Evolutionary conservation across 192 early-diverging fungal species (phyloP).

Genomic region (Chytriomyces sp.): DNA sequence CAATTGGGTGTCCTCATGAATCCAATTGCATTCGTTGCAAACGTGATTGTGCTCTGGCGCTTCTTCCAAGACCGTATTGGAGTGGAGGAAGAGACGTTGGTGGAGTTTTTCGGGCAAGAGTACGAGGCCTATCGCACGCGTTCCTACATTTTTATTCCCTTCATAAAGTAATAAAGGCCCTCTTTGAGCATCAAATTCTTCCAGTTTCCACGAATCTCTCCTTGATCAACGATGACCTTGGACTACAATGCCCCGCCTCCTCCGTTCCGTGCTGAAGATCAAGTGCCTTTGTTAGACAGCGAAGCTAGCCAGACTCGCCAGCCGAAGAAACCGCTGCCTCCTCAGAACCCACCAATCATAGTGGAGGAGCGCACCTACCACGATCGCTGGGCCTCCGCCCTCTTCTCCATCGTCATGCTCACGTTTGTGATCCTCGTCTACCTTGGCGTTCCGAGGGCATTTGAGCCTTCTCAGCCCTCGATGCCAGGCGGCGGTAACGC

Average conservation of each 20-base stretch:
- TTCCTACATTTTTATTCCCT: conserved; percentile 72
- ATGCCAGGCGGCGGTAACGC: not conserved
- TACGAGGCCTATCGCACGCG: conserved; percentile 70
- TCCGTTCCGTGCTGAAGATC: too few relatives aligned
- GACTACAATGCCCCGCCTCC: too few relatives aligned
- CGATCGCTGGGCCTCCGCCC: conserved; percentile 72
- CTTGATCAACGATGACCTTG: too few relatives aligned
- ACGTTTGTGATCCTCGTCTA: conserved; percentile 57
- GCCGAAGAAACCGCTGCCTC: conserved; percentile 4
- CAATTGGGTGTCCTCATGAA: conserved; percentile 77
- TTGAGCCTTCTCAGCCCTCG: not conserved
- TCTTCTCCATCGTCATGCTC: conserved; percentile 58
- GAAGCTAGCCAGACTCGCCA: too few relatives aligned
- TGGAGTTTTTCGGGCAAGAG: conserved; percentile 79
- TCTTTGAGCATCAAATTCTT: too few relatives aligned
- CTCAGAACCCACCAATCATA: conserved; percentile 5
- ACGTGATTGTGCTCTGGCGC: conserved; percentile 60
- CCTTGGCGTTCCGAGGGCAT: conserved; percentile 36
- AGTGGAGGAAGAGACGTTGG: conserved; percentile 76
- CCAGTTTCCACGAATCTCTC: too few relatives aligned
- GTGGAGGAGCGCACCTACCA: conserved; percentile 30
- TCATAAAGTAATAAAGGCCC: conserved; percentile 41
- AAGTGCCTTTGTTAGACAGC: too few relatives aligned
- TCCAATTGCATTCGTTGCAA: conserved; percentile 71
- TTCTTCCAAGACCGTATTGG: conserved; percentile 81